Conservation (phyloP, 2,329 filamentous ascomycete genomes). For the Cladophialophora exuberans region DNA sequence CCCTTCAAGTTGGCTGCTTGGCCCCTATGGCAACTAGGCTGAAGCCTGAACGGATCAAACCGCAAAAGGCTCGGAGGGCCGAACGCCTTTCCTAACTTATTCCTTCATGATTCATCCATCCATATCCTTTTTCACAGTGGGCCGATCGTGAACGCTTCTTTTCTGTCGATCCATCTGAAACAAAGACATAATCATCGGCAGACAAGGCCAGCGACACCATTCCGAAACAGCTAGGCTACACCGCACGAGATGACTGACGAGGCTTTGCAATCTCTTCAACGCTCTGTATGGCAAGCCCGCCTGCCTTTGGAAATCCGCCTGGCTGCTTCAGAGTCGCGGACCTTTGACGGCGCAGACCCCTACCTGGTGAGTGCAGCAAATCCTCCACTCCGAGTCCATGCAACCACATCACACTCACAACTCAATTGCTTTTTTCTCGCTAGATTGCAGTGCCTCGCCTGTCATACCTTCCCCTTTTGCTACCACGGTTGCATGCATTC, state of each 20-base stretch:
- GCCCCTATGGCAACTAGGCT: too few relatives aligned
- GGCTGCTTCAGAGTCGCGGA: conserved; percentile 62
- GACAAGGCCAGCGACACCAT: conserved; percentile 1
- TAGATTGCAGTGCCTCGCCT: conserved; percentile 66
- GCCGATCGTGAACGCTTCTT: too few relatives aligned
- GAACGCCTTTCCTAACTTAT: too few relatives aligned
- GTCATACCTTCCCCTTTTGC: conserved; percentile 69
- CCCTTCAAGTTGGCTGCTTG: too few relatives aligned
- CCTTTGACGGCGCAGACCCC: conserved; percentile 62
- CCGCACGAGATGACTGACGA: conserved; percentile 7
- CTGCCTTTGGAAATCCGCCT: conserved; percentile 64
- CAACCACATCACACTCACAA: background rate
- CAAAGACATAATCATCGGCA: too few relatives aligned
- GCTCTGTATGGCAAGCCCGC: conserved; percentile 59
- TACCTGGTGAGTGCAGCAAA: conserved; percentile 54
- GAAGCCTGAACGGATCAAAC: too few relatives aligned
- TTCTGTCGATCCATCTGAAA: too few relatives aligned
- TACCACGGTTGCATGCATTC: conserved; percentile 65
- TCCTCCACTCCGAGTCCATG: background rate
- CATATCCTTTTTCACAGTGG: too few relatives aligned
- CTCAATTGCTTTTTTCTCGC: background rate
- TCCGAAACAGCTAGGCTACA: conserved; percentile 1
- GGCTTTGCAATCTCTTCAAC: conserved; percentile 27
- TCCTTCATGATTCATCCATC: too few relatives aligned
- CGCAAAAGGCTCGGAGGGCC: too few relatives aligned